These are phyloP conservation scores for Halenospora varia DNA, from an alignment of 495 filamentous ascomycete genomes.

Conservation along the genomic window DNA sequence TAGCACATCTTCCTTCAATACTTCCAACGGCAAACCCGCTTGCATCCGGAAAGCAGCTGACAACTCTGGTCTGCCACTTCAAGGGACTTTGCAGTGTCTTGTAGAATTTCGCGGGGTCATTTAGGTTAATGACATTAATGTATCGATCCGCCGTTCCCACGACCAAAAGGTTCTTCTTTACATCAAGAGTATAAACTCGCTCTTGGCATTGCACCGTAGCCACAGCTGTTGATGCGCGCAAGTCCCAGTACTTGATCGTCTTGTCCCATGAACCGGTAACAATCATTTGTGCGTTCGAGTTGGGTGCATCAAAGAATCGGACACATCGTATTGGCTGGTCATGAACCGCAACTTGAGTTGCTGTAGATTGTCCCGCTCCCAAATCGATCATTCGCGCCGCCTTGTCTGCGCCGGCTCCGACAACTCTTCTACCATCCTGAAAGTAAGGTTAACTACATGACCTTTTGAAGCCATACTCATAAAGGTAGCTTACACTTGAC, in stretches of 20 bases:
- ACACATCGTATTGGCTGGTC: constrained; percentile 75
- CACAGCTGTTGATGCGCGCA: constrained; percentile 59
- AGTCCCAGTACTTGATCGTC: constrained; percentile 93
- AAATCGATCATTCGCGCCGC: constrained; percentile 76
- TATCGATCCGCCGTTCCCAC: constrained; percentile 83
- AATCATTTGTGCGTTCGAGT: constrained; percentile 56
- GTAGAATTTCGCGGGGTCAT: constrained; percentile 72
- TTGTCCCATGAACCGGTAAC: constrained; percentile 96
- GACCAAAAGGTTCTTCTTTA: constrained; percentile 71
- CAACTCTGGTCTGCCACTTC: constrained; percentile 82
- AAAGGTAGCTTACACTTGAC: constrained; percentile 63
- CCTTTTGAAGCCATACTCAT: background rate
- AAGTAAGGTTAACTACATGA: constrained; percentile 9
- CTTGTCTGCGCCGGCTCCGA: constrained; percentile 83
- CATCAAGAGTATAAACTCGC: constrained; percentile 84
- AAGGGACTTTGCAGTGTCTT: constrained; percentile 81
- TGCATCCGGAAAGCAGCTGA: constrained; percentile 81
- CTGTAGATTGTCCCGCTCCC: constrained; percentile 40
- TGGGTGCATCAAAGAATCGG: constrained; percentile 64
- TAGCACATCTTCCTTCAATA: constrained; percentile 86
- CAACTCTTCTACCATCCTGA: constrained; percentile 64
- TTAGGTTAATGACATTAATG: constrained; percentile 81
- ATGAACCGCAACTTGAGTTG: constrained; percentile 65
- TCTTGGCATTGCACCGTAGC: constrained; percentile 67
- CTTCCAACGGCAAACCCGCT: constrained; percentile 81